Percentiles rank a stretch among this genome's conserved stretches.
Conservation (phyloP, 305 asterid species). For the Fraxinus angustifolia region DNA sequence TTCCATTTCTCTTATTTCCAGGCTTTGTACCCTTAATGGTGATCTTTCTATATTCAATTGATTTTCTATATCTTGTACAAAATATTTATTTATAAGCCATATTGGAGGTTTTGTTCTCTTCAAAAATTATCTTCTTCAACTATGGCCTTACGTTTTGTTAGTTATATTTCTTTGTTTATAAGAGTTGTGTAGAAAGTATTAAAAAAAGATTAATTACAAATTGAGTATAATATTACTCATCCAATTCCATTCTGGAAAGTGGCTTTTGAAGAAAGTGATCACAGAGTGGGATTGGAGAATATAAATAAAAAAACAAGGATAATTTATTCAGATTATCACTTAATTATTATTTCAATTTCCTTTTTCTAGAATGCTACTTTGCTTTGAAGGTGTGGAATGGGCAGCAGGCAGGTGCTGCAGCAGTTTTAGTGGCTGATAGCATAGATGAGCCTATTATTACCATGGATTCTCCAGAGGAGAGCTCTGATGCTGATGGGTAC, state of each 20-base stretch:
- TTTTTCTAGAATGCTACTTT: slow-evolving; percentile 64
- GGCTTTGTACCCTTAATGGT: background rate
- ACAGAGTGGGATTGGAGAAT: background rate
- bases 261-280: background rate
- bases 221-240: background rate
- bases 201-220: background rate
- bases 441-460: slow-evolving; percentile 73
- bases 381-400: slow-evolving; percentile 85
- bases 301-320: background rate
- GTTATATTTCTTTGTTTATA: background rate
- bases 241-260: background rate
- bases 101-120: background rate
- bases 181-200: background rate
- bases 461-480: slow-evolving; percentile 89
- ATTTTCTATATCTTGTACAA: background rate
- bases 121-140: background rate
- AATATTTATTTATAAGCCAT: background rate
- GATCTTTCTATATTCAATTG: background rate
- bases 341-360: background rate
- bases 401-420: slow-evolving; percentile 86
- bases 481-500: slow-evolving; percentile 57
- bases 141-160: background rate
- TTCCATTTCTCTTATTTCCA: background rate
- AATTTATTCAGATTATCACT: background rate
- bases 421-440: slow-evolving; percentile 79